Evolutionary conservation across 202 grass and related monocot species (phyloP).

Genomic region (Thinopyrum obtusiflorum): DNA sequence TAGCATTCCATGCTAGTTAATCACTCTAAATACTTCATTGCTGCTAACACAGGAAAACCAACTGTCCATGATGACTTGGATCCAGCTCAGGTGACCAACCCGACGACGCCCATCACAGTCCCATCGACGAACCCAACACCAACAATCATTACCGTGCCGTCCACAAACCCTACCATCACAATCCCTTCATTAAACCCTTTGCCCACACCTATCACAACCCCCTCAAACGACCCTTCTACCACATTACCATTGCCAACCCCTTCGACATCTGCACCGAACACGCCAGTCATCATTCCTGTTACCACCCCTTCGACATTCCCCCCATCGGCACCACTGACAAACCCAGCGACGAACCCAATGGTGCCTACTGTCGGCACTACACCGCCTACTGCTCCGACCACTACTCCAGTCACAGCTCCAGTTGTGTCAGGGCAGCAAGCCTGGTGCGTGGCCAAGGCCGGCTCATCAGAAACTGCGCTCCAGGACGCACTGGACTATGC

Average conservation of each 20-base stretch:
- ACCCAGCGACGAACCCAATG: slow-evolving; percentile 39
- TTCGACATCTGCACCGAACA: slow-evolving; percentile 29
- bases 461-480: slow-evolving; percentile 35
- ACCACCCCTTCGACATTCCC: slow-evolving; percentile 44
- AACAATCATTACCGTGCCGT: slow-evolving; percentile 65
- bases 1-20: neutral
- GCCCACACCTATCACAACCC: slow-evolving; percentile 51
- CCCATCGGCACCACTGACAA: slow-evolving; percentile 46
- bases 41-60: slow-evolving; percentile 32
- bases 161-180: slow-evolving; percentile 63
- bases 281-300: slow-evolving; percentile 48
- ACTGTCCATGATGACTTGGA: slow-evolving; percentile 30
- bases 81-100: slow-evolving; percentile 43
- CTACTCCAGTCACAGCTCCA: slow-evolving; percentile 36
- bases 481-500: slow-evolving; percentile 79
- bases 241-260: slow-evolving; percentile 49
- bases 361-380: slow-evolving; percentile 12
- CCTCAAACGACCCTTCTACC: slow-evolving; percentile 36
- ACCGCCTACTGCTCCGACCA: slow-evolving; percentile 26
- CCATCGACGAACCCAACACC: slow-evolving; percentile 64
- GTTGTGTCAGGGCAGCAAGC: slow-evolving; percentile 32
- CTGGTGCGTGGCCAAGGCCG: slow-evolving; percentile 75
- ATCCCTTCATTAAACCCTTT: slow-evolving; percentile 68
- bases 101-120: slow-evolving; percentile 43
- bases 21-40: neutral